Conservation (phyloP, 1,139 yeast genomes). For the Meyerozyma sp. region DNA sequence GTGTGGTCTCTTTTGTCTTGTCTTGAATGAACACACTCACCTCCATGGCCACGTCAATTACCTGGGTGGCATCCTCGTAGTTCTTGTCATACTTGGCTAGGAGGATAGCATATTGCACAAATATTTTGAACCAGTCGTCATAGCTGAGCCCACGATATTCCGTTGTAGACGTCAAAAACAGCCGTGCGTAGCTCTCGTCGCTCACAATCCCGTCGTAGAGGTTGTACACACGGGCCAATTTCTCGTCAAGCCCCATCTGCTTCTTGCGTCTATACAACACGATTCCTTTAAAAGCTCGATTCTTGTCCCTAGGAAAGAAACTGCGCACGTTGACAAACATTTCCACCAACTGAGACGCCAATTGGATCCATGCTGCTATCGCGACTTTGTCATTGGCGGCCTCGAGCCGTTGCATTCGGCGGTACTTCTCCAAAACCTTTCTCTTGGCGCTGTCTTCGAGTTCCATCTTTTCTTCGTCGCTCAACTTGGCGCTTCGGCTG, state of each 20-base stretch:
- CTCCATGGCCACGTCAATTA: slow-evolving; percentile 67
- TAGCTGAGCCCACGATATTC: slow-evolving; percentile 73
- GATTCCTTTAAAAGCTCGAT: slow-evolving; percentile 64
- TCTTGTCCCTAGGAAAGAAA: slow-evolving; percentile 74
- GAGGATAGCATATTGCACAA: slow-evolving; percentile 70
- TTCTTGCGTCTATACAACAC: slow-evolving; percentile 56
- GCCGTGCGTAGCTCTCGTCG: slow-evolving; percentile 29
- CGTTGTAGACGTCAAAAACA: slow-evolving; percentile 38
- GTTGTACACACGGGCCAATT: slow-evolving; percentile 61
- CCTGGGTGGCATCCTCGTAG: slow-evolving; percentile 58
- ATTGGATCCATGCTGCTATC: slow-evolving; percentile 74
- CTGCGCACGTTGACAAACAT: slow-evolving; percentile 71
- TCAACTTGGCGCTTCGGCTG: slow-evolving; percentile 25
- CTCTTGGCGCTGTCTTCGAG: slow-evolving; percentile 55
- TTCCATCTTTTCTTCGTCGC: slow-evolving; percentile 53
- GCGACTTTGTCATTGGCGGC: slow-evolving; percentile 61
- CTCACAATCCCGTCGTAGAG: slow-evolving; percentile 57
- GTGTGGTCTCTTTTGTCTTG: slow-evolving; percentile 46
- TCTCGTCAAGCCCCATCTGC: slow-evolving; percentile 64
- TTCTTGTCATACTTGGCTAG: slow-evolving; percentile 59
- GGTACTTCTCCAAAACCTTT: slow-evolving; percentile 60
- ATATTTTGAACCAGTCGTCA: slow-evolving; percentile 79
- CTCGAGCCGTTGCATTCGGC: slow-evolving; percentile 55
- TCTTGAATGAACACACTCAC: slow-evolving; percentile 74
- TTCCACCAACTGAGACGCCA: slow-evolving; percentile 78